Conservation (phyloP, 306 rosid species). For the Fragaria ananassa region DNA sequence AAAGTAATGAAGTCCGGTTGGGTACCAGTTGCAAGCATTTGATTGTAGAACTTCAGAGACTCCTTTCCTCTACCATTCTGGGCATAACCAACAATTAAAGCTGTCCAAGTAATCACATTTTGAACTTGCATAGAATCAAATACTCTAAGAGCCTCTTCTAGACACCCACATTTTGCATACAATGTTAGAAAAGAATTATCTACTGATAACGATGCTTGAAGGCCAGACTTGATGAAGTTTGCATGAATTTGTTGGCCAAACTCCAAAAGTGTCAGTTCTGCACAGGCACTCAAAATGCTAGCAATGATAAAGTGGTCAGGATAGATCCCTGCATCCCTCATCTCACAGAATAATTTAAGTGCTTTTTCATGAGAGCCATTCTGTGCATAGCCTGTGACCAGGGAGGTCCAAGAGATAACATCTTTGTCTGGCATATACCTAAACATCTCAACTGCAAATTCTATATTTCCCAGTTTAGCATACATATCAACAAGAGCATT, state of each 20-base stretch:
- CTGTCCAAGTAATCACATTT: conserved; percentile 83
- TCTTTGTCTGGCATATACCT: conserved; percentile 58
- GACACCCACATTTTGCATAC: conserved; percentile 91
- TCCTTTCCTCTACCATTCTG: conserved; percentile 82
- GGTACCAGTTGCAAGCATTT: conserved; percentile 65
- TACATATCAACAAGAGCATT: conserved; percentile 91
- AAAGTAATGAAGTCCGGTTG: conserved; percentile 81
- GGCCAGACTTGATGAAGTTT: conserved; percentile 58
- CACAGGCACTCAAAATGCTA: conserved; percentile 74
- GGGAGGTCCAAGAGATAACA: conserved; percentile 91
- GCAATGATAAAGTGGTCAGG: conserved; percentile 71
- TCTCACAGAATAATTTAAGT: conserved; percentile 52
- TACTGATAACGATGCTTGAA: conserved; percentile 48
- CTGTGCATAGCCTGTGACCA: conserved; percentile 74
- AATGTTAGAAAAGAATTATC: conserved; percentile 77
- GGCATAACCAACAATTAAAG: conserved; percentile 88
- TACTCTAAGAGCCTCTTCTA: conserved; percentile 63
- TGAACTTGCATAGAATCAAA: conserved; percentile 56
- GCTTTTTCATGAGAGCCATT: conserved; percentile 67
- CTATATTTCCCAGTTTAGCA: conserved; percentile 58
- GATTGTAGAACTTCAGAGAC: conserved; percentile 63
- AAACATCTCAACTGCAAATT: conserved; percentile 56
- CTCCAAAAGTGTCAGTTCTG: conserved; percentile 69
- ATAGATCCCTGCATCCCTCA: conserved; percentile 59
- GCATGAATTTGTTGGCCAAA: conserved; percentile 82